These are phyloP conservation scores for Fonsecaea erecta DNA, from an alignment of 2,329 filamentous ascomycete species.

Conservation along the genomic window DNA sequence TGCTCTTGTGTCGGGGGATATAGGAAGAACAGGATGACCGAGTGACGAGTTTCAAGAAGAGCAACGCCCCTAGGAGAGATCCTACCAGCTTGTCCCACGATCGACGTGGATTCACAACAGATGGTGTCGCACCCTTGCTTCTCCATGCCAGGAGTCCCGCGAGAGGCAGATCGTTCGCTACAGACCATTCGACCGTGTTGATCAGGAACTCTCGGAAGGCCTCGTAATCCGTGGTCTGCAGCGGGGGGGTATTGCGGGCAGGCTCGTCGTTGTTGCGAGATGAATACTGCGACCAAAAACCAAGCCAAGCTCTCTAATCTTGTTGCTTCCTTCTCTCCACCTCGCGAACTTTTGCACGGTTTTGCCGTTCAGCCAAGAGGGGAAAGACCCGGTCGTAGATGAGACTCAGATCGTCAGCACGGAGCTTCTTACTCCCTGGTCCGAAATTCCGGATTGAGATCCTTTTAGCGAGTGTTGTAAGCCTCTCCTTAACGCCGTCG, in stretches of 20 bases:
- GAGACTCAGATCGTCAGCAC: constrained; percentile 80
- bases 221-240: constrained; percentile 87
- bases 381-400: constrained; percentile 95
- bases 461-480: constrained; percentile 95
- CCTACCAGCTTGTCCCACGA: neutral
- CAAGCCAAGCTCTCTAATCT: constrained; percentile 54
- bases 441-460: constrained; percentile 95
- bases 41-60: neutral
- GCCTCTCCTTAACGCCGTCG: constrained; percentile 89
- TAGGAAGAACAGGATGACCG: neutral
- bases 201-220: constrained; percentile 93
- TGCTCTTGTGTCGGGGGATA: neutral
- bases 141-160: neutral
- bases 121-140: neutral
- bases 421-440: constrained; percentile 90
- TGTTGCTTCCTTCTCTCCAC: constrained; percentile 71
- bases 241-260: constrained; percentile 49
- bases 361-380: constrained; percentile 87
- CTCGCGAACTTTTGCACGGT: constrained; percentile 77
- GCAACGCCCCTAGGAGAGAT: neutral
- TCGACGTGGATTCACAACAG: neutral
- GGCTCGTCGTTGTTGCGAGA: constrained; percentile 61
- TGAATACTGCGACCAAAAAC: constrained; percentile 30
- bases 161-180: constrained; percentile 67
- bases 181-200: constrained; percentile 87